Base-by-base conservation (phyloP, 2,329 filamentous ascomycete species). In the Byssoonygena ceratinophila region DNA sequence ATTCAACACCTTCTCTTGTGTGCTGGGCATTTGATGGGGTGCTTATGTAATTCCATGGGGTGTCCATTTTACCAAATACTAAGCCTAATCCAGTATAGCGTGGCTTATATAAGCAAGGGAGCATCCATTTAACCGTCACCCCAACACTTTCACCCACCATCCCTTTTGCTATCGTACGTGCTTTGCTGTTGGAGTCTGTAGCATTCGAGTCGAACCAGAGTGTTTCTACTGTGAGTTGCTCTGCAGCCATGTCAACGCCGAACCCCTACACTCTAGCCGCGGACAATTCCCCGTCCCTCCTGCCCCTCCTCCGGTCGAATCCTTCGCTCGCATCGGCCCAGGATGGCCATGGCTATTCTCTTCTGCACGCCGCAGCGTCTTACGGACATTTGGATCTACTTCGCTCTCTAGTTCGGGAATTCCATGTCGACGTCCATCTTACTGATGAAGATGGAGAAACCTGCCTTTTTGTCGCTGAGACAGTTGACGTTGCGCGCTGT, bases 391-490 rank as follows among this genome's bases (percentile, higher is more conserved):
- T 87, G 32, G 80, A 85, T 52, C 81, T 98, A 14, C 77, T 96
- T 14, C 83, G 85, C 37, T 70, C 80, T 0, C 77, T 98, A 4
- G 76, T 95, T 25, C 75, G 75, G 44, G 86, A 91, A 31, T 87
- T 90, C 69, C 71, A 81, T 11, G 90, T 91, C 22, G 75, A 90
- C 55, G 79, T 89, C 45, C 84, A 96, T 65, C 74, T 96, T 49
- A 80, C 79, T 59, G 92, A 98, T 65, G 87, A 95, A 67, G 92
- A 98, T 66, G 80, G 83, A 53, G 92, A 98, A 71, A 96, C 91
- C 1, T 85, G 91, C n/a, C 75, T 98, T 3, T 98, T 95, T 64
- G 87, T 89, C n/a, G 82, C 83, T 25, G 92, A 98, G 69, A 87
- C 81, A 0, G 74, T 85, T 46, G 83, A 86, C 3, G 83, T 88